Evolutionary conservation across 768 basidiomycete species (phyloP).

Genomic region (Boletus reticulatus): DNA sequence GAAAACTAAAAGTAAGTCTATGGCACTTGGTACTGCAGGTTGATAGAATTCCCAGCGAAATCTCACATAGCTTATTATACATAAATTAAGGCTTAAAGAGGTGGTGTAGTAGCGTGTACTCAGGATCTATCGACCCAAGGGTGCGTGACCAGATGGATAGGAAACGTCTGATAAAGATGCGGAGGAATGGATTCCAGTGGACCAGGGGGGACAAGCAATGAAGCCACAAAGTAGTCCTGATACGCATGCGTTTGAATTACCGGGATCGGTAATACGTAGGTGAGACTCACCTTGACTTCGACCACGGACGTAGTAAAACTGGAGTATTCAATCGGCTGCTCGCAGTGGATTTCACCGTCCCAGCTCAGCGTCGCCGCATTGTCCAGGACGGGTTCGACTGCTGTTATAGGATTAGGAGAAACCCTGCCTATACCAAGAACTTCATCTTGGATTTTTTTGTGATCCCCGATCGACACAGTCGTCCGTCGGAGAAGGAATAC

Average conservation of each 20-base stretch:
- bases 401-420: conserved; percentile 35
- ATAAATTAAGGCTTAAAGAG: conserved; percentile 23
- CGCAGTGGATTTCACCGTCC: conserved; percentile 53
- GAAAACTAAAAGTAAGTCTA: conserved; percentile 7
- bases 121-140: conserved; percentile 39
- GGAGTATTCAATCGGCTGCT: conserved; percentile 39
- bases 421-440: conserved; percentile 50
- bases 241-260: not conserved
- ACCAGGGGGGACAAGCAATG: conserved; percentile 40
- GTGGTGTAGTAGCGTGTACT: conserved; percentile 5
- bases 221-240: conserved; percentile 61
- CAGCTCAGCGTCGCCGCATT: conserved; percentile 50
- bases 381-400: conserved; percentile 29
- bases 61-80: conserved; percentile 1
- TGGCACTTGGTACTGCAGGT: not conserved
- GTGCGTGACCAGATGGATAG: conserved; percentile 64
- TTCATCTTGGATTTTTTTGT: conserved; percentile 18
- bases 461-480: conserved; percentile 33
- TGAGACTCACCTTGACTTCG: conserved; percentile 45
- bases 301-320: conserved; percentile 51
- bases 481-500: conserved; percentile 59
- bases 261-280: not conserved
- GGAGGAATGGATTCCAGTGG: conserved; percentile 33
- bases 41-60: conserved; percentile 1
- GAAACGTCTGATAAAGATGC: conserved; percentile 47